Evolutionary conservation across 2,329 filamentous ascomycete species (phyloP), one percentile per base, ranked within the genome.

Genomic region (Botryotinia narcissicola): DNA sequence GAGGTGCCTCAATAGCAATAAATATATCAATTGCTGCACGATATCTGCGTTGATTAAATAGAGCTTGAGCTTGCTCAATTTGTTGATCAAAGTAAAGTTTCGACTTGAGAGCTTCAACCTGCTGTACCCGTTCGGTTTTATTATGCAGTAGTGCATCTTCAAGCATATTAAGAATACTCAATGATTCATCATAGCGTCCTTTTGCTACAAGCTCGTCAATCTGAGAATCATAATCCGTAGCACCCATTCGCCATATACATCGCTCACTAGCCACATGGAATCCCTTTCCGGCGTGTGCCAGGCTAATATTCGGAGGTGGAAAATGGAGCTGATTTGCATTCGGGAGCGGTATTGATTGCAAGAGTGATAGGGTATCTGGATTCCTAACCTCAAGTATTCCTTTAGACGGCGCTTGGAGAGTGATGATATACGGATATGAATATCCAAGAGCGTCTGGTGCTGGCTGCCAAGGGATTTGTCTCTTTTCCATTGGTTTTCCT

Each of bases 221-320:
- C 80, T 99, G 96, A 3, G 91, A 90, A 81, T 97, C 93, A 80
- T 99, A 99, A 77, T 95, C 92, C 54, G 95, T 90, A 5, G 95
- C 93, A 76, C 91, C 93, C 96, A 99, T 98, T 78, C 96, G 92
- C 96, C 96, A 99, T 54, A 99, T 93, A 48, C 88, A 92, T 62
- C 96, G 88, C 73, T 98, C 96, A 80, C 95, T 98, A 32, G 92
- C 92, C 70, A 98, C 94, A 74, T 98, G 88, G 78, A 99, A 99
- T 0, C 95, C 95, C 81, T 99, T 99, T 5, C 93, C 96, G 0
- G 94, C 95, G 83, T 99, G 96, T 0, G 95, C 93, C n/a, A 99
- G 85, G 80, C 95, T 97, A 76, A 95, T 92, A 32, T 94, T 97
- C 0, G 95, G 95, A 68, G 97, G 94, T 0, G 95, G 94, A 40